phyloP scores from a whole-genome alignment of 176 grass and related monocot genomes.

The Pontederia paniculata region DNA sequence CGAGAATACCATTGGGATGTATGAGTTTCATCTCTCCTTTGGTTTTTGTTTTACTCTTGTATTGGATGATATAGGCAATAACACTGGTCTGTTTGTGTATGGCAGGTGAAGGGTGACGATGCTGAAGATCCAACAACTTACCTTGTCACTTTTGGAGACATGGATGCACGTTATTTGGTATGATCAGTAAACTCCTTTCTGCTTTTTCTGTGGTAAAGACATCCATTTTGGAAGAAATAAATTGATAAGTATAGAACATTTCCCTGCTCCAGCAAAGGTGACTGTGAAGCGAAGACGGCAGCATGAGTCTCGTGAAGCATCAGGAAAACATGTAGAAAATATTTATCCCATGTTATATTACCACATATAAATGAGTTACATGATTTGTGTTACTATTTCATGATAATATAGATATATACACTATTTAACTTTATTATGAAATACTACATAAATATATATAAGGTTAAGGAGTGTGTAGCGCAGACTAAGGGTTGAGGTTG shows the following conservation, averaged over 20 bases:
- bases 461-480: too few relatives aligned
- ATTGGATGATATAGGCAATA: constrained; percentile 1
- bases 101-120: constrained; percentile 74
- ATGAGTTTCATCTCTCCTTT: constrained; percentile 13
- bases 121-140: constrained; percentile 87
- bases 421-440: too few relatives aligned
- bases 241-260: constrained; percentile 88
- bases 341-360: background rate
- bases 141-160: constrained; percentile 70
- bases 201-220: constrained; percentile 6
- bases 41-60: background rate
- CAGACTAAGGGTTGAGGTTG: too few relatives aligned
- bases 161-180: constrained; percentile 94
- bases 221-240: constrained; percentile 16
- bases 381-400: background rate
- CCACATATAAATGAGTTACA: background rate
- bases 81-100: constrained; percentile 21
- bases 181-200: constrained; percentile 13
- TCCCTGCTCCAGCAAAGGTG: constrained; percentile 75
- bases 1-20: constrained; percentile 98
- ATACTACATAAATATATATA: too few relatives aligned
- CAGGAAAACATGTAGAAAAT: constrained; percentile 56
- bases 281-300: constrained; percentile 50
- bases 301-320: constrained; percentile 52
- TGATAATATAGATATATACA: too few relatives aligned